Conservation (phyloP, 148 eudicot genomes). For the Fagopyrum homotropicum region DNA sequence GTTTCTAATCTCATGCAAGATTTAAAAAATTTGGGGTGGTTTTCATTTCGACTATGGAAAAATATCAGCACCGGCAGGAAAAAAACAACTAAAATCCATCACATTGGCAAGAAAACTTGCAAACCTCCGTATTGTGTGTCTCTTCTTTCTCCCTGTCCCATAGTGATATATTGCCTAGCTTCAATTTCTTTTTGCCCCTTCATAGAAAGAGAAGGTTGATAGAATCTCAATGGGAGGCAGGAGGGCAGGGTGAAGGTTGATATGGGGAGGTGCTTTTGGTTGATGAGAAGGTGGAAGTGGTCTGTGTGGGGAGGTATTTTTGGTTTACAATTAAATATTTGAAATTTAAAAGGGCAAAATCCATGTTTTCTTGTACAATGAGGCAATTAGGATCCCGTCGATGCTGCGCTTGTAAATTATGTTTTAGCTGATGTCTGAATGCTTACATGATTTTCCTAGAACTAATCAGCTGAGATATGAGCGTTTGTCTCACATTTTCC, state of each 20-base stretch:
- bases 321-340: too few relatives aligned
- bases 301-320: too few relatives aligned
- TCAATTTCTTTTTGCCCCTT: not conserved
- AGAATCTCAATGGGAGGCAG: too few relatives aligned
- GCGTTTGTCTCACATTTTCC: conserved; percentile 23
- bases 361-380: not conserved
- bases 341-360: not conserved
- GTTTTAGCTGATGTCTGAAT: not conserved
- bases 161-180: not conserved
- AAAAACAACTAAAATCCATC: not conserved
- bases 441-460: not conserved
- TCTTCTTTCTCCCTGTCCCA: too few relatives aligned
- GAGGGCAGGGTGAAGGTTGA: not conserved
- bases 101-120: not conserved
- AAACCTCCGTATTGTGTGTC: not conserved
- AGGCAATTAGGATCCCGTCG: not conserved
- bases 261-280: not conserved
- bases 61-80: not conserved
- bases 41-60: not conserved
- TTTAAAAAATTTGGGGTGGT: not conserved
- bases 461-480: not conserved
- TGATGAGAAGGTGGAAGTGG: not conserved
- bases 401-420: not conserved
- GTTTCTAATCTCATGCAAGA: not conserved
- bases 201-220: not conserved